Evolutionary conservation across 1,284 basidiomycete genomes (phyloP), one percentile per base, ranked within the genome.

Genomic region (Cutaneotrichosporon sp.): DNA sequence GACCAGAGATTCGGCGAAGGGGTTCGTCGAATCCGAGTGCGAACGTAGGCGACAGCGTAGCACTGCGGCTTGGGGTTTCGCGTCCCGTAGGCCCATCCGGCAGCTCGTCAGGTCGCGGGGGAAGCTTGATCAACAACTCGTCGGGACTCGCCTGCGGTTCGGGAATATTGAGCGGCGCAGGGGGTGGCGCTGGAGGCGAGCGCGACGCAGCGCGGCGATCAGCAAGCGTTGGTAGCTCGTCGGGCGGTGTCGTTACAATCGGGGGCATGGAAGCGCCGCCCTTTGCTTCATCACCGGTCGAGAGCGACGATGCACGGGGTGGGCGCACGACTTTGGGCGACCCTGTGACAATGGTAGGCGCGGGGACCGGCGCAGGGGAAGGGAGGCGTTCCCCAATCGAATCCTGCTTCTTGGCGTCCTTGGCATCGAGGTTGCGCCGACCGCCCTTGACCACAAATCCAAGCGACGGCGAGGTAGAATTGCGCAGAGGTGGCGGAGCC

Each of bases 101-200:
- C 59, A 76, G 69, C 60, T 72, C 69, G 56, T 74, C 71, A 2
- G 74, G 74, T 9, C 73, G 71, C 6, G 73, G 65, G 27, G 74
- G 74, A 13, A 76, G 68, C 45, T 69, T 66, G 49, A 71, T 50
- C 3, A 25, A 11, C 13, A 57, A 7, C 11, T 57, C 55, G 0
- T 54, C 45, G 4, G 54, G 13, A 46, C 24, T 45, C 8, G 14
- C 55, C 56, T 58, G 60, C 16, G 59, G 54, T 22, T 56, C 54
- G 16, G 60, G 60, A 14, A 62, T 31, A 20, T 50, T 46, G 57
- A 42, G 51, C 6, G 33, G 55, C 0, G 45, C 29, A 33, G 42
- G 42, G 10, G 29, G 29, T 4, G 25, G 54, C 11, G 43, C 31
- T 4, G 42, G 49, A 10, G 47, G 56, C 10, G 50, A 52, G 9